A percentile compares a stretch with the other conserved stretches of the same genome.
phyloP scores from a whole-genome alignment of 176 grass and related monocot species.

The Carex cristatella region DNA sequence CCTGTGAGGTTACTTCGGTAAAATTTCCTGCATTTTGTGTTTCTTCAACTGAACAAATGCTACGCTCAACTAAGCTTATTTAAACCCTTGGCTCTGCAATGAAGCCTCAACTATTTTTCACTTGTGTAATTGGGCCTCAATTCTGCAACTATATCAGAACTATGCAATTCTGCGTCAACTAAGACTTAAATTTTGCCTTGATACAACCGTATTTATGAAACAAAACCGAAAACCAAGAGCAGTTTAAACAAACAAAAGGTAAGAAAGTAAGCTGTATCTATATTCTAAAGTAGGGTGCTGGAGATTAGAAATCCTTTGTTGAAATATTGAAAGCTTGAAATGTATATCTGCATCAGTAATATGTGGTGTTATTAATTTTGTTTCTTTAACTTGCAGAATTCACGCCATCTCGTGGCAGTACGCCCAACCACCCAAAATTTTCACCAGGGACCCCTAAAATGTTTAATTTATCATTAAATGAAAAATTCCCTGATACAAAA shows the following conservation, averaged over 20 bases:
- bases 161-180: neutral
- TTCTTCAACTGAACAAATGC: neutral
- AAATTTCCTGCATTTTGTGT: neutral
- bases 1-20: neutral
- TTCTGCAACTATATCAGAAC: neutral
- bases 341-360: neutral
- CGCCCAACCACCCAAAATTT: constrained; percentile 48
- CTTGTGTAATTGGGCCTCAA: neutral
- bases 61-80: neutral
- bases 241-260: neutral
- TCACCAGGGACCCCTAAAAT: constrained; percentile 35
- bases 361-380: neutral
- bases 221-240: neutral
- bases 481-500: constrained; percentile 28
- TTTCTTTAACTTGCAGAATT: constrained; percentile 51
- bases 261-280: neutral
- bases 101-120: neutral
- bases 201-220: neutral
- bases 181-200: neutral
- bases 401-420: constrained; percentile 82
- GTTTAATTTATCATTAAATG: constrained; percentile 31
- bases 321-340: neutral
- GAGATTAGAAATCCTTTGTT: neutral
- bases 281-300: neutral
- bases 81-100: neutral